phyloP scores from a whole-genome alignment of 169 alveolate genomes.

The Plasmodium ovale region DNA sequence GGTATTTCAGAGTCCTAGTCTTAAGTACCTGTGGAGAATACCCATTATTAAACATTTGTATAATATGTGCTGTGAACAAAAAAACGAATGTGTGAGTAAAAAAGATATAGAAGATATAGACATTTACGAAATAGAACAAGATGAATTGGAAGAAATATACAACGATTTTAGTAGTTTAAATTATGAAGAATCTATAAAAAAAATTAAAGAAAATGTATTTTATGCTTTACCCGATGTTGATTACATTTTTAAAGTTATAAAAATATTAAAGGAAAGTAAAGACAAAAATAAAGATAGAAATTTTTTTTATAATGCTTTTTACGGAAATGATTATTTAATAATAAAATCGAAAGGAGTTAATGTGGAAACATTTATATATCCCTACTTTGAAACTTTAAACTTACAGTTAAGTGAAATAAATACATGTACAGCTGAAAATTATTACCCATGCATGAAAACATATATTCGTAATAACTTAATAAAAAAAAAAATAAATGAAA shows the following conservation, averaged over 20 bases:
- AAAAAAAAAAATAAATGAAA: slow-evolving; percentile 3
- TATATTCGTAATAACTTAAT: slow-evolving; percentile 5
- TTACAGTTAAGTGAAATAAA: slow-evolving; percentile 29
- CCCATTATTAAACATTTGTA: slow-evolving; percentile 38
- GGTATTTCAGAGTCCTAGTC: slow-evolving; percentile 6
- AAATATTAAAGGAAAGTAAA: slow-evolving; percentile 15
- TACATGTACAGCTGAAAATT: slow-evolving; percentile 18
- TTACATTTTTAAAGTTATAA: slow-evolving; percentile 25
- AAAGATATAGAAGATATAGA: slow-evolving; percentile 18
- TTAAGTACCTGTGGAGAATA: slow-evolving; percentile 38
- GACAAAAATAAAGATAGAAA: slow-evolving; percentile 1
- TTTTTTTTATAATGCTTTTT: slow-evolving; percentile 45
- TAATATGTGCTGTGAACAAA: slow-evolving; percentile 18
- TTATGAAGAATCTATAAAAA: slow-evolving; percentile 19
- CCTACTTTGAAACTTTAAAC: slow-evolving; percentile 62
- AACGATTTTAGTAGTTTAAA: slow-evolving; percentile 18
- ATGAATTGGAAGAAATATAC: slow-evolving; percentile 13
- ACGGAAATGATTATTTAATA: slow-evolving; percentile 60
- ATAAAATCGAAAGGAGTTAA: slow-evolving; percentile 64
- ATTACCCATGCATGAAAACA: slow-evolving; percentile 48
- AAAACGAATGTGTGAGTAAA: neutral
- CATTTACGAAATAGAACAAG: slow-evolving; percentile 33
- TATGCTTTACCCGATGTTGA: slow-evolving; percentile 66
- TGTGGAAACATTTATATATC: slow-evolving; percentile 71
- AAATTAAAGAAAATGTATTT: slow-evolving; percentile 39